Evolutionary conservation across 169 alveolate genomes (phyloP), one percentile per base, ranked within the genome.

Genomic region (Eimeria necatrix): DNA sequence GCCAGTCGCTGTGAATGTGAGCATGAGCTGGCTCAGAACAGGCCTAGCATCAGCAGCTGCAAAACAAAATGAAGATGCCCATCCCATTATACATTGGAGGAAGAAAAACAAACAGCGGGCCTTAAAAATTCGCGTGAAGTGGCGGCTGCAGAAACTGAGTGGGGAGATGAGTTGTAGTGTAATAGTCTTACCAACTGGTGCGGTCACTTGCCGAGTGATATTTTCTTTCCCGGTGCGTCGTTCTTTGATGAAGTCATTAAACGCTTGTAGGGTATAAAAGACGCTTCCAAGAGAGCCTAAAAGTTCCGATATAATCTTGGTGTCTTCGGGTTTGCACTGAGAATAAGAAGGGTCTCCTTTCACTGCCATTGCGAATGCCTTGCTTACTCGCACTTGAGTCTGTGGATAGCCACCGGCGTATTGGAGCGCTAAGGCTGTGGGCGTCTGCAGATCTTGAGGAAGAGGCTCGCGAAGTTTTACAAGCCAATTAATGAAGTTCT

Each of bases 291-390:
- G 64, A 4, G 92, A 85, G 49, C 46, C 48, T 32, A 85, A 9
- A 4, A 85, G 53, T 60, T 85, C 92, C 22, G 92, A 85, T 14
- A 56, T 59, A 14, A 85, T 85, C 70, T 85, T 85, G 16, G 92
- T 85, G 61, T 85, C 92, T 41, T 85, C 92, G 7, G 92, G 78
- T 78, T 46, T 85, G 80, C 92, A 85, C 81, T 85, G 92, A 46
- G 92, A 12, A 60, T 59, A 85, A 41, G 46, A 26, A 18, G 92
- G 80, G 48, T 85, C 80, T 59, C 92, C 49, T 49, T 56, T 60
- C 48, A 85, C 92, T 60, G 92, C 92, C 81, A 41, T 3, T 51
- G 4, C 49, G 49, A 85, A 85, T 0, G 92, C 92, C 60, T 85
- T 85, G 70, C 92, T 85, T 4, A 85, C 70, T 8, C 92, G 76